Percentiles rank a stretch among this genome's conserved stretches.
phyloP scores from a whole-genome alignment of 164 flowering plant species.

The Magnolia kwangsiensis region DNA sequence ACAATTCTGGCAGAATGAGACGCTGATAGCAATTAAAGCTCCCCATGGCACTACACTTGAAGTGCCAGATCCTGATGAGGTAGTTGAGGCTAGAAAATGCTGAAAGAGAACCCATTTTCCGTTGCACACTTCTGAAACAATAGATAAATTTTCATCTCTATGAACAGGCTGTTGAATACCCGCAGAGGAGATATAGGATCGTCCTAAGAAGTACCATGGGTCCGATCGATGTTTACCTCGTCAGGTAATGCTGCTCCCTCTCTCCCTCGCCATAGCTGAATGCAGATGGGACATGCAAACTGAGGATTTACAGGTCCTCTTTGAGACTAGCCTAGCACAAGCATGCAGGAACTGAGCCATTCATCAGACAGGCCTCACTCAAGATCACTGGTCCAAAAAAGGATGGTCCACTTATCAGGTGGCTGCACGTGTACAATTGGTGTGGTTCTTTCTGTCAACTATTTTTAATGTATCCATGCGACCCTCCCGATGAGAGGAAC shows the following conservation, averaged over 20 bases:
- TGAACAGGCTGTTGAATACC: conserved; percentile 81
- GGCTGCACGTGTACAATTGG: neutral
- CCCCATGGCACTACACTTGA: conserved; percentile 97
- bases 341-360: neutral
- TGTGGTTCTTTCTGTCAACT: neutral
- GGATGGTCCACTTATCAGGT: neutral
- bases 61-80: conserved; percentile 99
- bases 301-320: too few species aligned
- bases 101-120: neutral
- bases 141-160: neutral
- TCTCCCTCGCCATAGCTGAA: neutral
- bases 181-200: conserved; percentile 89
- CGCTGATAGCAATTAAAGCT: conserved; percentile 93
- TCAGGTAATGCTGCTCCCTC: conserved; percentile 50
- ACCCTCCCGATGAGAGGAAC: neutral
- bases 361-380: neutral
- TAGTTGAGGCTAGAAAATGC: conserved; percentile 18
- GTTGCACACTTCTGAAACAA: conserved; percentile 5
- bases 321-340: too few species aligned
- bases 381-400: neutral
- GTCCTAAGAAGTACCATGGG: conserved; percentile 97
- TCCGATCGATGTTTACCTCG: conserved; percentile 92
- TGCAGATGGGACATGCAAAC: too few species aligned
- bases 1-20: conserved; percentile 60
- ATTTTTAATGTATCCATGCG: neutral